Evolutionary conservation across 371 early-diverging fungal genomes (phyloP), one percentile per base, ranked within the genome.

Genomic region (Mucor velutinosus): DNA sequence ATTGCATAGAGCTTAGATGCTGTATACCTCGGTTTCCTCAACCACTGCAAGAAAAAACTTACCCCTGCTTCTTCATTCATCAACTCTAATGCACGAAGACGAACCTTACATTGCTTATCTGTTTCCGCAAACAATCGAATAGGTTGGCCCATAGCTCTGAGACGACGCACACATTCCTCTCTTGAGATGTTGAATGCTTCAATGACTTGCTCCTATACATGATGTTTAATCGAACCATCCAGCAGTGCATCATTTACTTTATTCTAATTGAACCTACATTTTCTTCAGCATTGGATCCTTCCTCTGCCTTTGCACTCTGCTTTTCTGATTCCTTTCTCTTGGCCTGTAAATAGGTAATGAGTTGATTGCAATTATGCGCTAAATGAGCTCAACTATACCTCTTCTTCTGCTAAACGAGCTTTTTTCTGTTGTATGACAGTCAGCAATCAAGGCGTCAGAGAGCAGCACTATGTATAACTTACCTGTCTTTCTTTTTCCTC

Each of bases 71-170:
- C 87, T 70, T 95, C 95, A 65, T 97, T 95, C 51, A 89, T 87
- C n/a, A 95, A 69, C 74, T 97, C 97, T 35, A 96, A 69, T 10
- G 85, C 83, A 63, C 94, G 89, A 56, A 98, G 83, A 58, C 99
- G 94, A 57, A 85, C 78, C 60, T 91, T 86, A 45, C 99, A 93
- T 69, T 93, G 87, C 32, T 81, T 79, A 69, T 94, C 91, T 5
- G 93, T 89, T 75, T 98, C 99, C 49, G 91, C 99, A 74, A 98
- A 98, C 39, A 97, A 79, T 10, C 94, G 89, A 71, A 97, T 96
- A 19, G 99, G 99, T 71, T 97, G 92, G 27, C 91, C 93, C 60
- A 92, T 90, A 4, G 93, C 92, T 25, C 99, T 85, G 59, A 98
- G 78, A 57, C 98, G 89, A 56, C 91, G 89, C 49, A 92, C 75